phyloP scores from a whole-genome alignment of 305 asterid species.

The Rubia balearica region DNA sequence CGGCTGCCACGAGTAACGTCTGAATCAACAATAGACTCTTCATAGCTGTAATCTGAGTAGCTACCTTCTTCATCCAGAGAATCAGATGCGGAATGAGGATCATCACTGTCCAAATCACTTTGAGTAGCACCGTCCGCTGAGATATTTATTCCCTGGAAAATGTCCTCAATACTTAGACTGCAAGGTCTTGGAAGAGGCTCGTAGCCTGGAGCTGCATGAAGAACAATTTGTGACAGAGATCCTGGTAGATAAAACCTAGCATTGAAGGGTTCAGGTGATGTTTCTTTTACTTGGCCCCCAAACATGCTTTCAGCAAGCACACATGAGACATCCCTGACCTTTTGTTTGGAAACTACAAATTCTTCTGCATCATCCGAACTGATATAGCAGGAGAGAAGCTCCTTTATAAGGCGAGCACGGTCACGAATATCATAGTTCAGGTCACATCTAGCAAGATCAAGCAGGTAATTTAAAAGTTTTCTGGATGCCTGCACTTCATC shows the following conservation, averaged over 20 bases:
- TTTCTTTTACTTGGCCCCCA: conserved; percentile 45
- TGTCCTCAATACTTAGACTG: conserved; percentile 50
- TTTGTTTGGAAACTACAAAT: conserved; percentile 28
- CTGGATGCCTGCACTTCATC: conserved; percentile 39
- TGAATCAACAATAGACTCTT: conserved; percentile 52
- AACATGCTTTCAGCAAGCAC: conserved; percentile 56
- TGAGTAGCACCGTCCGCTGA: conserved; percentile 27
- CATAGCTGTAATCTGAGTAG: conserved; percentile 60
- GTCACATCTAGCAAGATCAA: conserved; percentile 83
- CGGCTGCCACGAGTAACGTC: conserved; percentile 38
- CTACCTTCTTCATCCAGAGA: conserved; percentile 64
- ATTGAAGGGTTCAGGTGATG: conserved; percentile 43
- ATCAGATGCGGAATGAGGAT: conserved; percentile 57
- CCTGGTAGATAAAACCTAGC: conserved; percentile 91
- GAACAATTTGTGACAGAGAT: conserved; percentile 92
- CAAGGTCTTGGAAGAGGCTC: conserved; percentile 95
- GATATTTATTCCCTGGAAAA: conserved; percentile 22
- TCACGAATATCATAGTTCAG: conserved; percentile 85
- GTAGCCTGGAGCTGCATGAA: conserved; percentile 99
- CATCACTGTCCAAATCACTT: conserved; percentile 41
- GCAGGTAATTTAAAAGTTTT: conserved; percentile 47
- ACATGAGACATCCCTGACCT: conserved; percentile 30
- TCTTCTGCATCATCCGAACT: conserved; percentile 36
- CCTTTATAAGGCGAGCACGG: conserved; percentile 71
- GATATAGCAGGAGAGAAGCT: conserved; percentile 42